Conservation (phyloP, 2,329 filamentous ascomycete genomes). For the Diaporthe sp. region DNA sequence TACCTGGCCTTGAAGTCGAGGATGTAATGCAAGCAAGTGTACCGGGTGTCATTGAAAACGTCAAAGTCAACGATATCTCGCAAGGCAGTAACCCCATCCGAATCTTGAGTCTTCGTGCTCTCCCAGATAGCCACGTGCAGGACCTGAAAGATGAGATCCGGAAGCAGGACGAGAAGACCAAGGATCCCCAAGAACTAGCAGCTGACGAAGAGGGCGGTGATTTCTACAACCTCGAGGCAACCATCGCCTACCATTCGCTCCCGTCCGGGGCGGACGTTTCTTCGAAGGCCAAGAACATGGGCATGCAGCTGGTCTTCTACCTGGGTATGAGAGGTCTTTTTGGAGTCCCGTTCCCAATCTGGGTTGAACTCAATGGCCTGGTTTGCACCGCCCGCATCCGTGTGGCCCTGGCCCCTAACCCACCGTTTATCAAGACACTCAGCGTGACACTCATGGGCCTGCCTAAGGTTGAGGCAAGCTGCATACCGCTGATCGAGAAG, state of each 20-base stretch:
- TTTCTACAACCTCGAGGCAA: slow-evolving; percentile 92
- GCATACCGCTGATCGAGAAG: slow-evolving; percentile 90
- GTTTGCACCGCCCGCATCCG: slow-evolving; percentile 88
- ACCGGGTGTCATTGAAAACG: slow-evolving; percentile 90
- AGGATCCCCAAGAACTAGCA: slow-evolving; percentile 87
- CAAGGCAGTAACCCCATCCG: slow-evolving; percentile 93
- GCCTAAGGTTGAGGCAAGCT: slow-evolving; percentile 89
- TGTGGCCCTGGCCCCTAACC: slow-evolving; percentile 87
- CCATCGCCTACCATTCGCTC: slow-evolving; percentile 90
- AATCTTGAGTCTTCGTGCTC: slow-evolving; percentile 86
- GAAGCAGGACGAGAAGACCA: slow-evolving; percentile 81
- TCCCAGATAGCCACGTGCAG: slow-evolving; percentile 84
- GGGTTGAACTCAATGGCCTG: slow-evolving; percentile 91
- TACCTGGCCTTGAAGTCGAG: slow-evolving; percentile 48
- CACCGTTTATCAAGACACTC: slow-evolving; percentile 91
- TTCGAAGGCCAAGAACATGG: slow-evolving; percentile 93
- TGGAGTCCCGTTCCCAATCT: slow-evolving; percentile 88
- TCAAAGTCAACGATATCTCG: slow-evolving; percentile 93
- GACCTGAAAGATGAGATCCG: slow-evolving; percentile 87
- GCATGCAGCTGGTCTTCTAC: slow-evolving; percentile 96
- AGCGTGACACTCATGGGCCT: slow-evolving; percentile 96
- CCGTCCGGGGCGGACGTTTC: slow-evolving; percentile 78
- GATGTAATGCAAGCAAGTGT: slow-evolving; percentile 98
- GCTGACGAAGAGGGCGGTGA: slow-evolving; percentile 92
- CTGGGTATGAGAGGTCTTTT: slow-evolving; percentile 90